Conservation (phyloP, 805 yeast genomes). For the Myxozyma mucilagina region DNA sequence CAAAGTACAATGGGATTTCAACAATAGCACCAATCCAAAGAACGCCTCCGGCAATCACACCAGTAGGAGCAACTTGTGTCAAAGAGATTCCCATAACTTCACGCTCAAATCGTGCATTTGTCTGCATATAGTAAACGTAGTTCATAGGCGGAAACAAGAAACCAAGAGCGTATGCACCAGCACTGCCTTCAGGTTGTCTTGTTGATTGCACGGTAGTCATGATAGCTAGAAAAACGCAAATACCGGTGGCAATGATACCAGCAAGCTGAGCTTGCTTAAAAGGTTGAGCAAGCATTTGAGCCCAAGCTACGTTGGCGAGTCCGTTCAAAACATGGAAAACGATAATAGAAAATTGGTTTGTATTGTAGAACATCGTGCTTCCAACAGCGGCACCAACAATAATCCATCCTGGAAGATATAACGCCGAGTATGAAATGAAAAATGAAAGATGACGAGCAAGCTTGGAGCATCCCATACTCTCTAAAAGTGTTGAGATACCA, state of each 20-base stretch:
- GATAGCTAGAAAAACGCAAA: slow-evolving; percentile 39
- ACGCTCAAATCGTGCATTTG: slow-evolving; percentile 39
- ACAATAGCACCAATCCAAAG: slow-evolving; percentile 40
- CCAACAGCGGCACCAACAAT: slow-evolving; percentile 36
- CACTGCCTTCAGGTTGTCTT: slow-evolving; percentile 33
- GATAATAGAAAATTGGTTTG: slow-evolving; percentile 35
- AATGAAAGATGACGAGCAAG: slow-evolving; percentile 36
- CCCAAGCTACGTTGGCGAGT: slow-evolving; percentile 38
- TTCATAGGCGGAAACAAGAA: slow-evolving; percentile 42
- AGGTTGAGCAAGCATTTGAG: slow-evolving; percentile 38
- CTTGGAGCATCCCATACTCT: slow-evolving; percentile 40
- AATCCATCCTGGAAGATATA: slow-evolving; percentile 42
- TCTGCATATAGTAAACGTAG: slow-evolving; percentile 40
- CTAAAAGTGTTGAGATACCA: slow-evolving; percentile 38
- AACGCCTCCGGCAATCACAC: slow-evolving; percentile 30
- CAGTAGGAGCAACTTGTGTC: slow-evolving; percentile 37
- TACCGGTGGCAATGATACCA: slow-evolving; percentile 40
- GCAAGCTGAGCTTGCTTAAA: slow-evolving; percentile 40
- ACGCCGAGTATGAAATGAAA: slow-evolving; percentile 37
- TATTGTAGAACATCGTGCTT: slow-evolving; percentile 34
- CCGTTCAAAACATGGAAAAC: slow-evolving; percentile 40
- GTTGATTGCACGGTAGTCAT: slow-evolving; percentile 39
- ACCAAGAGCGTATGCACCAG: slow-evolving; percentile 37
- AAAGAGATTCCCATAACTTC: slow-evolving; percentile 33
- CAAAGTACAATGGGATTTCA: slow-evolving; percentile 38